A percentile compares a stretch with the other conserved stretches of the same genome.
phyloP scores from a whole-genome alignment of 2,329 filamentous ascomycete species.

The Diaporthe ampelina region DNA sequence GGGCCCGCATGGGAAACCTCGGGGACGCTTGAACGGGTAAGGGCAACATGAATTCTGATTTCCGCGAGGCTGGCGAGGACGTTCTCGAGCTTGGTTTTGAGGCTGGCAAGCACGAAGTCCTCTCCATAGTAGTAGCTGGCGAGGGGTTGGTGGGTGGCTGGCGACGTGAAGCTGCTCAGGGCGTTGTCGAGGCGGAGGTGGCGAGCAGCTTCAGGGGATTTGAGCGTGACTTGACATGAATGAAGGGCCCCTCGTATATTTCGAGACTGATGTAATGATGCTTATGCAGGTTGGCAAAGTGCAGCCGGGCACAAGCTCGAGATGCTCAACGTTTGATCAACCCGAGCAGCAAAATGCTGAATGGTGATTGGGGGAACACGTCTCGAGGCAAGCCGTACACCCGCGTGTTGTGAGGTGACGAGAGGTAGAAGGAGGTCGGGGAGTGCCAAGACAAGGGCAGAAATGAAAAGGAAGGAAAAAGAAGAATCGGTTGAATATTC shows the following conservation, averaged over 20 bases:
- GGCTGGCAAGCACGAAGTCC: slow-evolving; percentile 31
- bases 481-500: background rate
- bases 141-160: background rate
- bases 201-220: slow-evolving; percentile 36
- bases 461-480: background rate
- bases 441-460: slow-evolving; percentile 9
- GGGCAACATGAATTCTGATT: slow-evolving; percentile 38
- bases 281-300: background rate
- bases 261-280: background rate
- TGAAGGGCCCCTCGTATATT: background rate
- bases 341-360: slow-evolving; percentile 15
- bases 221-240: slow-evolving; percentile 29
- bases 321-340: slow-evolving; percentile 9
- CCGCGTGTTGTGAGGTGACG: background rate
- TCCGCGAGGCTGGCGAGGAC: slow-evolving; percentile 38
- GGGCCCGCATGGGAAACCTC: slow-evolving; percentile 55
- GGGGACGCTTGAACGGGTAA: slow-evolving; percentile 38
- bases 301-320: slow-evolving; percentile 15
- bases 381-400: slow-evolving; percentile 13
- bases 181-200: slow-evolving; percentile 5
- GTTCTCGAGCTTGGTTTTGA: slow-evolving; percentile 36
- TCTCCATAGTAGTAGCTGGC: slow-evolving; percentile 36
- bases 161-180: slow-evolving; percentile 35
- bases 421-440: slow-evolving; percentile 12
- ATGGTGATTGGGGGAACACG: background rate